Percentiles rank a stretch among this genome's conserved stretches.
Conservation (phyloP, 2,329 filamentous ascomycete genomes). For the Clonostachys rhizophaga region DNA sequence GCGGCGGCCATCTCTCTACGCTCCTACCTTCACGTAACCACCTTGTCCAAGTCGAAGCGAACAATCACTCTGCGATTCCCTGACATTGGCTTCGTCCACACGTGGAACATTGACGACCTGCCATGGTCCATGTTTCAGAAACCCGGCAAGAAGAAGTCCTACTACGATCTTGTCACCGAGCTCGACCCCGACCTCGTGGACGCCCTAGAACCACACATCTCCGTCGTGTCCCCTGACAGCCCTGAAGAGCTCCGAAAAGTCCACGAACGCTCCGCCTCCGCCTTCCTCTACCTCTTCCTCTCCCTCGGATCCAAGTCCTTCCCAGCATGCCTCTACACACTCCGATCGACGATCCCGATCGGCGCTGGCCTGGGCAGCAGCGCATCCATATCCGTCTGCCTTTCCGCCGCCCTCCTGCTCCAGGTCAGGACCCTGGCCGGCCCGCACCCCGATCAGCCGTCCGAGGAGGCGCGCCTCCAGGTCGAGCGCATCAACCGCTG, state of each 20-base stretch:
- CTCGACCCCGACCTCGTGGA: slow-evolving; percentile 79
- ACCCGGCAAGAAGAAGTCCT: slow-evolving; percentile 85
- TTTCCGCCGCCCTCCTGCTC: slow-evolving; percentile 77
- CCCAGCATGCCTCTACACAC: slow-evolving; percentile 79
- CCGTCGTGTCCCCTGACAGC: slow-evolving; percentile 60
- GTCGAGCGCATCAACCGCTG: slow-evolving; percentile 95
- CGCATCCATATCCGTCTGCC: slow-evolving; percentile 88
- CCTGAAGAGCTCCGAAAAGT: slow-evolving; percentile 75
- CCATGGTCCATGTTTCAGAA: slow-evolving; percentile 82
- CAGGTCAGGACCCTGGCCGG: slow-evolving; percentile 86
- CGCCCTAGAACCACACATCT: slow-evolving; percentile 76
- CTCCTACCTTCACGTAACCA: slow-evolving; percentile 94
- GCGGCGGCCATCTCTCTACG: slow-evolving; percentile 92
- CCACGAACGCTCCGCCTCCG: slow-evolving; percentile 73
- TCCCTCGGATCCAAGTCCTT: slow-evolving; percentile 78
- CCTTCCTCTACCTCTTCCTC: slow-evolving; percentile 90
- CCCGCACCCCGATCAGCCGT: slow-evolving; percentile 86
- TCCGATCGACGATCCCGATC: slow-evolving; percentile 91
- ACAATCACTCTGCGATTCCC: slow-evolving; percentile 86
- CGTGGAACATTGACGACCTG: slow-evolving; percentile 88
- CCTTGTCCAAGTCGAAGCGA: slow-evolving; percentile 85
- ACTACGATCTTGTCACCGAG: slow-evolving; percentile 82
- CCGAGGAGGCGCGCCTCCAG: slow-evolving; percentile 82
- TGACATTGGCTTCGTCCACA: slow-evolving; percentile 84
- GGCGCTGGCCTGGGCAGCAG: slow-evolving; percentile 89